phyloP scores from a whole-genome alignment of 2,329 filamentous ascomycete genomes.

The Purpureocillium takamizusanense region DNA sequence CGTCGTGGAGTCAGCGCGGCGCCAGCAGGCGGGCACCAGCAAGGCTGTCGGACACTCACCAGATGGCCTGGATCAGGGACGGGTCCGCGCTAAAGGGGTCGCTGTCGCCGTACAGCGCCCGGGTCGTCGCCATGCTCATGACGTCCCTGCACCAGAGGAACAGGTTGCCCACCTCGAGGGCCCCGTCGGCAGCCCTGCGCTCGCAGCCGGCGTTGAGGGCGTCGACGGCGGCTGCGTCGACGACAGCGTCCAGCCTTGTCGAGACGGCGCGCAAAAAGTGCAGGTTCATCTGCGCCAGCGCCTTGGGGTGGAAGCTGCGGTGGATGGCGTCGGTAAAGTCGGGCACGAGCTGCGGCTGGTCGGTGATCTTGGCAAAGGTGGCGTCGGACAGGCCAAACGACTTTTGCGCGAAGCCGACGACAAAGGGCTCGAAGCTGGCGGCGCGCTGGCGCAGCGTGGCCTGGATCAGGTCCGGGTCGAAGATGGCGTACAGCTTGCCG shows the following conservation, averaged over 20 bases:
- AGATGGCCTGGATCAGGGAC: conserved; percentile 9
- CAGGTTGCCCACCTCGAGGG: conserved; percentile 22
- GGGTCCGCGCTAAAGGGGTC: conserved; percentile 27
- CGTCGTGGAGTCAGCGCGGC: too few species aligned
- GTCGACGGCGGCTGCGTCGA: not conserved
- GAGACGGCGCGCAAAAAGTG: not conserved
- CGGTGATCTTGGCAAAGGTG: conserved; percentile 14
- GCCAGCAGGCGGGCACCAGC: too few species aligned
- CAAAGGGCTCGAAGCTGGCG: conserved; percentile 33
- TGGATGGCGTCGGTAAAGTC: conserved; percentile 19
- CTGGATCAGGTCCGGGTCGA: conserved; percentile 26
- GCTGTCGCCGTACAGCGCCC: conserved; percentile 31
- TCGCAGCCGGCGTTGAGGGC: conserved; percentile 7
- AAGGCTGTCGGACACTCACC: conserved; percentile 4
- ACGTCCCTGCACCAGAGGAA: conserved; percentile 27
- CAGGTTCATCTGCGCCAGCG: not conserved
- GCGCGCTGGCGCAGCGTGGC: conserved; percentile 23
- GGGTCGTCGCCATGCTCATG: conserved; percentile 27
- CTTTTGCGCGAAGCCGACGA: conserved; percentile 25
- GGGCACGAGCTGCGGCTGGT: conserved; percentile 8
- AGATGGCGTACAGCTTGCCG: conserved; percentile 34
- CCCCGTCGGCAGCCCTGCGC: conserved; percentile 4
- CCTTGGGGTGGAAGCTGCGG: not conserved
- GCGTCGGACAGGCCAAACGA: conserved; percentile 25
- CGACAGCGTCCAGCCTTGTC: not conserved